Percentiles rank a stretch among this genome's conserved stretches.
Evolutionary conservation across 2,329 filamentous ascomycete genomes (phyloP).

Genomic region (Xylariaceae sp.): DNA sequence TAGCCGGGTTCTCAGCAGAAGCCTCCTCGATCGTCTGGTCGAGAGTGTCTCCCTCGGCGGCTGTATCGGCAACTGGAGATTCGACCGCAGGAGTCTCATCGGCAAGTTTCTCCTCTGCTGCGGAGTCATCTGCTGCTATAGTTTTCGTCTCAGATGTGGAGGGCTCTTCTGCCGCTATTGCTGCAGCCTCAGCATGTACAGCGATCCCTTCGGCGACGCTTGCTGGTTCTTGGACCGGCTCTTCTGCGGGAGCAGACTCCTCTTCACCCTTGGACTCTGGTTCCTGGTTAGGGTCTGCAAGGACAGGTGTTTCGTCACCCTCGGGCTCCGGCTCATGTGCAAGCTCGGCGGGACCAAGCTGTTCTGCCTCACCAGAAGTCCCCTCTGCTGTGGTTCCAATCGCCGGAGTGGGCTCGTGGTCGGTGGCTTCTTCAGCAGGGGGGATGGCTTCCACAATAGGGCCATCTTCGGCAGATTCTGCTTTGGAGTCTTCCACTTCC

Average conservation of each 20-base stretch:
- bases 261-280: background rate
- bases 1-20: too few relatives aligned
- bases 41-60: too few relatives aligned
- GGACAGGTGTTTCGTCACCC: background rate
- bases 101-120: slow-evolving; percentile 1
- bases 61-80: slow-evolving; percentile 4
- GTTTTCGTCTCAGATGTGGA: slow-evolving; percentile 4
- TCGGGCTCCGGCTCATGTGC: background rate
- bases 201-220: too few relatives aligned
- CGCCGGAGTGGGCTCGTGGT: background rate
- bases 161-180: background rate
- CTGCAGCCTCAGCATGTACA: background rate
- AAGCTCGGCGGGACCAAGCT: background rate
- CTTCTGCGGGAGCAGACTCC: slow-evolving; percentile 2
- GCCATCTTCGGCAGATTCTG: background rate
- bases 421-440: slow-evolving; percentile 6
- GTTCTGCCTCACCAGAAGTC: background rate
- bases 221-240: too few relatives aligned
- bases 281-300: too few relatives aligned
- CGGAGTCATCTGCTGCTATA: slow-evolving; percentile 1
- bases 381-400: too few relatives aligned
- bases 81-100: background rate
- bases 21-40: too few relatives aligned
- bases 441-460: background rate
- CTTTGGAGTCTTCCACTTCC: too few relatives aligned